These are phyloP conservation scores for Curvularia verruculosa DNA, from an alignment of 2,329 filamentous ascomycete species.

Conservation along the genomic window DNA sequence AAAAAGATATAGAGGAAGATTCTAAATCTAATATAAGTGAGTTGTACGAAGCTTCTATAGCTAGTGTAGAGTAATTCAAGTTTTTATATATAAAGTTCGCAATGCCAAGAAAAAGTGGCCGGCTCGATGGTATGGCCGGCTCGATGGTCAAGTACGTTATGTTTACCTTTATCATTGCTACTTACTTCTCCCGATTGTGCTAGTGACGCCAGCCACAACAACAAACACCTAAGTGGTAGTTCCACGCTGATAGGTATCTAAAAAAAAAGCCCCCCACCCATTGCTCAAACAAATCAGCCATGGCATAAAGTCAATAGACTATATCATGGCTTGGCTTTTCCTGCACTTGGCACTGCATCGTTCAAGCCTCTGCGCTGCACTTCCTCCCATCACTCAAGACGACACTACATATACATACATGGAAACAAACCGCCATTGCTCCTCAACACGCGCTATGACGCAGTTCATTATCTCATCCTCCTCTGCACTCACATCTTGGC, in stretches of 20 bases:
- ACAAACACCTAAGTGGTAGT: background rate
- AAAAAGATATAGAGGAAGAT: constrained; percentile 15
- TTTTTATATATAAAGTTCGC: no score
- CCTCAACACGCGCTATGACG: background rate
- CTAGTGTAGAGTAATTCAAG: background rate
- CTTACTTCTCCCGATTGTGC: background rate
- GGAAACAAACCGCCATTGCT: no score
- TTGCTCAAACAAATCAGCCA: no score
- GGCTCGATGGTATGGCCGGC: no score
- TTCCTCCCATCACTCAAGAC: background rate
- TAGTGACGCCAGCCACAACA: background rate
- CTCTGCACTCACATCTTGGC: background rate
- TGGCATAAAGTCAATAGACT: no score
- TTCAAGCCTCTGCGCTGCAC: no score
- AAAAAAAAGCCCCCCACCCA: no score
- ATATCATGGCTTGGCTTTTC: no score
- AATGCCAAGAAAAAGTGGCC: no score
- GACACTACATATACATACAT: background rate
- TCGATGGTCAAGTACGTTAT: no score
- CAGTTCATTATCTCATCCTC: background rate
- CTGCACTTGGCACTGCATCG: no score
- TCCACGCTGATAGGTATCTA: background rate
- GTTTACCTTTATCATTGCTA: no score
- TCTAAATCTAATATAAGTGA: background rate
- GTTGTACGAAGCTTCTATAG: background rate